Conservation (phyloP, 2,329 filamentous ascomycete species). For the Penicillium sp. region DNA sequence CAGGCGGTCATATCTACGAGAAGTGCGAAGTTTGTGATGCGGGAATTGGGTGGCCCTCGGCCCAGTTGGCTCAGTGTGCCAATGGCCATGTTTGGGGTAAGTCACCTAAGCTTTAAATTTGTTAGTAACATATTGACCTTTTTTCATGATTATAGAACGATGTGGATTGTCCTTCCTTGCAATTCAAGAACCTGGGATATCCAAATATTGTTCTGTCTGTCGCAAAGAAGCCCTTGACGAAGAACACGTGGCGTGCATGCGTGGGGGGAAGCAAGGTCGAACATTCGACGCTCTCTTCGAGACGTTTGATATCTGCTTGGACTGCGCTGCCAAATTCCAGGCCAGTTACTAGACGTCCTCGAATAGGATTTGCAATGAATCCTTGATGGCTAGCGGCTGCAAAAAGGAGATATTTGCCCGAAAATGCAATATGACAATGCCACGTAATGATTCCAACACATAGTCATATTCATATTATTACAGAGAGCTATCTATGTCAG, state of each 20-base stretch:
- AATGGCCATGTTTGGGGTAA: constrained; percentile 54
- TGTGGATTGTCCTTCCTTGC: constrained; percentile 55
- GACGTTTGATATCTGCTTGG: constrained; percentile 37
- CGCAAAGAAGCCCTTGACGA: constrained; percentile 49
- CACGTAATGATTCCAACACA: not conserved
- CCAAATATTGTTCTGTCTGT: constrained; percentile 56
- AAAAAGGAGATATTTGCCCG: not conserved
- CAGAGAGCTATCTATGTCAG: constrained; percentile 23
- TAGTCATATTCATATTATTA: not conserved
- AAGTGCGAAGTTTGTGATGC: constrained; percentile 53
- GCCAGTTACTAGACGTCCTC: constrained; percentile 10
- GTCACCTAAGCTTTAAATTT: constrained; percentile 8
- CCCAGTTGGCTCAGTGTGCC: constrained; percentile 48
- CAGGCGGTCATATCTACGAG: constrained; percentile 40
- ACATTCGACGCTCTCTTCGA: constrained; percentile 28
- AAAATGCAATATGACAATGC: not conserved
- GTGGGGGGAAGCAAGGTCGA: constrained; percentile 17
- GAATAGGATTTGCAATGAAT: not conserved
- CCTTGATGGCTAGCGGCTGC: not conserved
- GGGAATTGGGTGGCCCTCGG: constrained; percentile 49
- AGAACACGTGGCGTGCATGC: constrained; percentile 30
- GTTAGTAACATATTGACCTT: constrained; percentile 8
- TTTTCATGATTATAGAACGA: constrained; percentile 39
- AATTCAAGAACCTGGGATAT: constrained; percentile 54
- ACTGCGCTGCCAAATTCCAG: constrained; percentile 38